These are phyloP conservation scores for Dorcoceras hygrometricum DNA, from an alignment of 257 asterid genomes.

Conservation along the genomic window DNA sequence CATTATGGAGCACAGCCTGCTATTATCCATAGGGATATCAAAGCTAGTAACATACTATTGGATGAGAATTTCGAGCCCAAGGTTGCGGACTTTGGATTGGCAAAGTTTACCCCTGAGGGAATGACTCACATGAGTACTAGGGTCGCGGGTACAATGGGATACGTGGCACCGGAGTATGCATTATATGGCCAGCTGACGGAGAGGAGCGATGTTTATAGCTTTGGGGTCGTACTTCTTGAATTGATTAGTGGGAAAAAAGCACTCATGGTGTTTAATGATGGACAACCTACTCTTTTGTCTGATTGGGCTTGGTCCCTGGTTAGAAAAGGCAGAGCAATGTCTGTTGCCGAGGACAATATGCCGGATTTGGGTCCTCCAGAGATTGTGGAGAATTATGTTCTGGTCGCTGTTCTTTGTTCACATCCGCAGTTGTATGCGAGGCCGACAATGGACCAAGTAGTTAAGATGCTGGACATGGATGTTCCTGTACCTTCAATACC, in stretches of 20 bases:
- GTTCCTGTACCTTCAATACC: slow-evolving; percentile 69
- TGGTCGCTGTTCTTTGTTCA: slow-evolving; percentile 80
- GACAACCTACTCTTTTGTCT: slow-evolving; percentile 55
- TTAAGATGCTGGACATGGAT: slow-evolving; percentile 76
- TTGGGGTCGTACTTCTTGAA: slow-evolving; percentile 83
- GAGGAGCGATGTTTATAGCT: slow-evolving; percentile 89
- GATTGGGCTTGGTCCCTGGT: slow-evolving; percentile 97
- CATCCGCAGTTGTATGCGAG: slow-evolving; percentile 85
- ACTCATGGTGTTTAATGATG: slow-evolving; percentile 47
- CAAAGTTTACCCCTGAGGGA: slow-evolving; percentile 79
- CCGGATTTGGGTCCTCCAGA: slow-evolving; percentile 55
- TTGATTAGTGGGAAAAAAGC: slow-evolving; percentile 86
- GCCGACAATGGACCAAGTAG: slow-evolving; percentile 90
- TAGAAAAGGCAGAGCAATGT: slow-evolving; percentile 56
- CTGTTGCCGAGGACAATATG: slow-evolving; percentile 63
- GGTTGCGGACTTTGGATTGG: slow-evolving; percentile 89
- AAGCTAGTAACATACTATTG: slow-evolving; percentile 78
- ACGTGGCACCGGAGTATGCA: slow-evolving; percentile 93
- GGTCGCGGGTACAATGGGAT: slow-evolving; percentile 97
- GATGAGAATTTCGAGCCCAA: slow-evolving; percentile 81
- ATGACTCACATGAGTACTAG: slow-evolving; percentile 83
- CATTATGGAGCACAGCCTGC: slow-evolving; percentile 71
- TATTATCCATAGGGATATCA: slow-evolving; percentile 79
- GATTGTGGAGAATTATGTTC: slow-evolving; percentile 72
- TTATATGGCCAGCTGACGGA: slow-evolving; percentile 80